Evolutionary conservation across 78 protist genomes (phyloP).

Genomic region (Dictyostelium brefeldianum): DNA sequence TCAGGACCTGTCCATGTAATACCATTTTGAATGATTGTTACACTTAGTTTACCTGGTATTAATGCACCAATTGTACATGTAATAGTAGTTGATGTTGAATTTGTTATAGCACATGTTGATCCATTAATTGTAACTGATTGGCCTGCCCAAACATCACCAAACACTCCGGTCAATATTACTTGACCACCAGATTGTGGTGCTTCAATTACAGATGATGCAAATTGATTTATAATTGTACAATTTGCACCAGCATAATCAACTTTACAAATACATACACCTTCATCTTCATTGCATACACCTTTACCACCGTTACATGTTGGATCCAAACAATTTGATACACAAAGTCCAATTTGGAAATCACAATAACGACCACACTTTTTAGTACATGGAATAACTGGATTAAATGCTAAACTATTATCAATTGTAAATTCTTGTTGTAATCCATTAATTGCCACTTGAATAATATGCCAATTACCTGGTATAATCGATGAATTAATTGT

Average conservation of each 20-base stretch:
- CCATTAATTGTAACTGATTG: neutral
- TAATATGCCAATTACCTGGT: neutral
- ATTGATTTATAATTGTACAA: neutral
- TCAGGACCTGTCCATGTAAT: neutral
- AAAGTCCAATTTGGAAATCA: slow-evolving; percentile 11
- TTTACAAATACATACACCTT: neutral
- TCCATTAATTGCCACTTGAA: neutral
- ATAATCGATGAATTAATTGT: neutral
- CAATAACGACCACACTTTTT: neutral
- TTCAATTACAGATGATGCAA: neutral
- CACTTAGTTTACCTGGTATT: neutral
- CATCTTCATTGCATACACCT: neutral
- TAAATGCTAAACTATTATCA: neutral
- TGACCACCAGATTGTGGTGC: neutral
- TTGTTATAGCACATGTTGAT: neutral
- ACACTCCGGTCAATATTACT: neutral
- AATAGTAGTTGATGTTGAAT: neutral
- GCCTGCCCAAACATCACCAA: neutral
- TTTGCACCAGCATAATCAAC: neutral
- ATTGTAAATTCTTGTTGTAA: neutral
- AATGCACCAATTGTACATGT: neutral
- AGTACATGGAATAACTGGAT: neutral
- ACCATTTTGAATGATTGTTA: neutral
- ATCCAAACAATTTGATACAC: neutral
- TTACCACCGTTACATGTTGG: neutral